Evolutionary conservation across 257 asterid genomes (phyloP).

Genomic region (Solanum piurae): DNA sequence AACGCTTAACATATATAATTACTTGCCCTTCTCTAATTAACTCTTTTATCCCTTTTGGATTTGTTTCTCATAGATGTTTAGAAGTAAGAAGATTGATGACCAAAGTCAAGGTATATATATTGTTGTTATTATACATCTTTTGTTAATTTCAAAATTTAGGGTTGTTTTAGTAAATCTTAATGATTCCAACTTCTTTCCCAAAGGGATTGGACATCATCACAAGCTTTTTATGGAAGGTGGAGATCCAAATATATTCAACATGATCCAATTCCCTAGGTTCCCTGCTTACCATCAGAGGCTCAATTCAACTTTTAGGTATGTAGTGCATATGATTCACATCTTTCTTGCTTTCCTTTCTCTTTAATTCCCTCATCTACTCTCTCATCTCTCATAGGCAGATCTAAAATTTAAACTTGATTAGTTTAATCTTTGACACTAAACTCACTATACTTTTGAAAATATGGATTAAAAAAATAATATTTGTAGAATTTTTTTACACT

Average conservation of each 20-base stretch:
- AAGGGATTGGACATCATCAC: conserved; percentile 39
- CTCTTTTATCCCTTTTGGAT: background rate
- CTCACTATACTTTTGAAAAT: background rate
- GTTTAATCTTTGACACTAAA: background rate
- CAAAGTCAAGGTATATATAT: conserved; percentile 38
- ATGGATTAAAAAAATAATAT: background rate
- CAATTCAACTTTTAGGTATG: conserved; percentile 38
- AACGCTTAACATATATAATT: background rate
- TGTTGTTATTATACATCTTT: background rate
- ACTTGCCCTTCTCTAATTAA: background rate
- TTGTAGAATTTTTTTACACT: background rate
- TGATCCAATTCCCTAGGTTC: conserved; percentile 48
- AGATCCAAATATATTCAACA: conserved; percentile 51
- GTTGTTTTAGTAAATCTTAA: background rate
- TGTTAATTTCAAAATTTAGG: conserved; percentile 1
- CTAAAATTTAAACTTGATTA: background rate
- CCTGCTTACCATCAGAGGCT: conserved; percentile 8
- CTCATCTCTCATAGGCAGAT: background rate
- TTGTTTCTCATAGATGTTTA: conserved; percentile 47
- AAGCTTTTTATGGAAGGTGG: conserved; percentile 38
- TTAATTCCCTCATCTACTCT: background rate
- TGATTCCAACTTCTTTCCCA: background rate
- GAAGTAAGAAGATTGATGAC: conserved; percentile 68
- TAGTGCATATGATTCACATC: background rate
- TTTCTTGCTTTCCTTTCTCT: background rate